Percentiles rank a stretch among this genome's conserved stretches.
Evolutionary conservation across 2,329 filamentous ascomycete genomes (phyloP).

Genomic region (Trichoderma sp.): DNA sequence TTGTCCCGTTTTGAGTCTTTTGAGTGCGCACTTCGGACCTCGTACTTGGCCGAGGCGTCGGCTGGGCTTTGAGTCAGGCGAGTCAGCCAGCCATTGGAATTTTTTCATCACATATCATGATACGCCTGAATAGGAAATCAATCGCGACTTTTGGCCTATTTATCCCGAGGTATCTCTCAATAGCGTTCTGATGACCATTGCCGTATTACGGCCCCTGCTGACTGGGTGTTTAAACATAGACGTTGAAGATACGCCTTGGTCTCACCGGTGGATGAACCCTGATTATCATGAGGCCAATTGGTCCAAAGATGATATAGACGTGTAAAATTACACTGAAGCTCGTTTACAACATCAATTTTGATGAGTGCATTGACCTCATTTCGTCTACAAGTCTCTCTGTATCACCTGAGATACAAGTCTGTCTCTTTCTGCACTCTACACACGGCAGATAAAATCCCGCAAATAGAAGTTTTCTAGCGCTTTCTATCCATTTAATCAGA

Average conservation of each 20-base stretch:
- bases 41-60: neutral
- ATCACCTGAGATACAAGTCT: neutral
- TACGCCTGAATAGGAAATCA: neutral
- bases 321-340: neutral
- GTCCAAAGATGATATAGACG: neutral
- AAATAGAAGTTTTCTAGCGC: neutral
- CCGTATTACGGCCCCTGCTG: neutral
- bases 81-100: neutral
- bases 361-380: neutral
- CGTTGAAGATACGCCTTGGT: neutral
- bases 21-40: constrained; percentile 4
- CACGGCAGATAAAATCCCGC: neutral
- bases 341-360: neutral
- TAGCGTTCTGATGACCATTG: neutral
- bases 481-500: neutral
- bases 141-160: neutral
- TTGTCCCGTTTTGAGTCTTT: neutral
- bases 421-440: neutral
- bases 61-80: neutral
- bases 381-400: neutral
- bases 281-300: neutral
- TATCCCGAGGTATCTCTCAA: neutral
- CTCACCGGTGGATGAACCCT: neutral
- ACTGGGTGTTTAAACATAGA: neutral
- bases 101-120: neutral